A percentile compares a stretch with the other conserved stretches of the same genome.
Conservation (phyloP, 495 filamentous ascomycete genomes). For the Darksidea phi region DNA sequence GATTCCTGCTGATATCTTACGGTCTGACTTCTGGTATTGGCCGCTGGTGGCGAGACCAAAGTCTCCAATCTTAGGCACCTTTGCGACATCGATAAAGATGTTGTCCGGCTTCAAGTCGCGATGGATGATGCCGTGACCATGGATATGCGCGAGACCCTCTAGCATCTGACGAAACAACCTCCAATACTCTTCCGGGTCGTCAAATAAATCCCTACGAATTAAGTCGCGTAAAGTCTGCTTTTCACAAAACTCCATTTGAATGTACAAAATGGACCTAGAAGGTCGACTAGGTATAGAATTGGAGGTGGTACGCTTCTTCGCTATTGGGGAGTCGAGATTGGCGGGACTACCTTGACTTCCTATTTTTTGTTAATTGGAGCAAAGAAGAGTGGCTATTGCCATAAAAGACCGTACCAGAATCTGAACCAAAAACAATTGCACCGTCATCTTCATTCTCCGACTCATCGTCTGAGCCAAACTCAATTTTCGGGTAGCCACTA, state of each 20-base stretch:
- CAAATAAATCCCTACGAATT: constrained; percentile 71
- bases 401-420: constrained; percentile 18
- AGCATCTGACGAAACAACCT: constrained; percentile 86
- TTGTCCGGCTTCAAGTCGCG: constrained; percentile 98
- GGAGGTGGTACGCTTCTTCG: constrained; percentile 33
- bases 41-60: constrained; percentile 92
- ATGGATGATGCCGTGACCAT: constrained; percentile 88
- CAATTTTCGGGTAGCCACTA: constrained; percentile 73
- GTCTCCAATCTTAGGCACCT: constrained; percentile 92
- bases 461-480: constrained; percentile 73
- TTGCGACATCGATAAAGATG: constrained; percentile 87
- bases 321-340: constrained; percentile 5
- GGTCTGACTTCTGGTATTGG: constrained; percentile 60
- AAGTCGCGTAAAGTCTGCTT: constrained; percentile 89
- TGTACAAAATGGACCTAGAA: constrained; percentile 65
- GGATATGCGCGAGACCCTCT: constrained; percentile 87
- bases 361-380: not conserved
- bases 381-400: not conserved
- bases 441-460: constrained; percentile 50
- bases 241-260: constrained; percentile 97
- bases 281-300: constrained; percentile 38
- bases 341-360: constrained; percentile 12
- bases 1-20: constrained; percentile 42
- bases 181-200: constrained; percentile 77
- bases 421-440: constrained; percentile 29